These are phyloP conservation scores for Akanthomyces muscarius DNA, from an alignment of 2,329 filamentous ascomycete genomes.

Conservation along the genomic window DNA sequence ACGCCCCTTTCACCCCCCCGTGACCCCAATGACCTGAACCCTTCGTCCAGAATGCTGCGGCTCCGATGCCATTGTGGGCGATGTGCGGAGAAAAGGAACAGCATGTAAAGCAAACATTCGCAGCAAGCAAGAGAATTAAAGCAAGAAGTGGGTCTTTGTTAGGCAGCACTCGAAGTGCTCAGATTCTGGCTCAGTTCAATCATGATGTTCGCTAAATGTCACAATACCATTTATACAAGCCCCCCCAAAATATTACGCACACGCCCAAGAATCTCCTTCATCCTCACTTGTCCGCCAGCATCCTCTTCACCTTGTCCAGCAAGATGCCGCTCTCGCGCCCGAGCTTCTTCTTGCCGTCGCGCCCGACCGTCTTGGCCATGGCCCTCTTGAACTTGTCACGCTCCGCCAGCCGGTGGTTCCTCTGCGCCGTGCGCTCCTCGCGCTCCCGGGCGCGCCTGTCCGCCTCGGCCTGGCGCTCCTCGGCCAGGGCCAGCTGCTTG, in stretches of 20 bases:
- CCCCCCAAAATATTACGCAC: background rate
- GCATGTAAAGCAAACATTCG: too few species aligned
- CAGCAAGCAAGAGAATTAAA: too few species aligned
- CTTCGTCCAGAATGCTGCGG: too few species aligned
- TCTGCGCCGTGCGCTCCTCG: conserved; percentile 54
- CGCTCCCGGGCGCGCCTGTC: conserved; percentile 39
- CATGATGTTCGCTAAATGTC: background rate
- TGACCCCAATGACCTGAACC: too few species aligned
- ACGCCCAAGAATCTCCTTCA: background rate
- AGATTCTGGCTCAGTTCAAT: background rate
- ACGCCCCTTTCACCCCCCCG: too few species aligned
- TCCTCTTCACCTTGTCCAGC: conserved; percentile 70
- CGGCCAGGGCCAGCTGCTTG: conserved; percentile 53
- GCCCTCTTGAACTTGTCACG: conserved; percentile 61
- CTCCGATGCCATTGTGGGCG: too few species aligned
- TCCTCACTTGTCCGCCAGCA: conserved; percentile 48
- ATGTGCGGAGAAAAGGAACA: too few species aligned
- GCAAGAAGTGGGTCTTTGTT: too few species aligned
- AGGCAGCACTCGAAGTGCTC: background rate
- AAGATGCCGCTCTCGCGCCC: conserved; percentile 76
- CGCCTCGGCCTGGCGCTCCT: conserved; percentile 40
- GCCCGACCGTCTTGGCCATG: conserved; percentile 70
- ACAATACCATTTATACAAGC: background rate
- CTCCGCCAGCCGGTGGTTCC: conserved; percentile 61
- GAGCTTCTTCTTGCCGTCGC: conserved; percentile 72